Percentiles rank a stretch among this genome's conserved stretches.
Evolutionary conservation across 148 eudicot species (phyloP).

Genomic region (Vaccinium myrtillus): DNA sequence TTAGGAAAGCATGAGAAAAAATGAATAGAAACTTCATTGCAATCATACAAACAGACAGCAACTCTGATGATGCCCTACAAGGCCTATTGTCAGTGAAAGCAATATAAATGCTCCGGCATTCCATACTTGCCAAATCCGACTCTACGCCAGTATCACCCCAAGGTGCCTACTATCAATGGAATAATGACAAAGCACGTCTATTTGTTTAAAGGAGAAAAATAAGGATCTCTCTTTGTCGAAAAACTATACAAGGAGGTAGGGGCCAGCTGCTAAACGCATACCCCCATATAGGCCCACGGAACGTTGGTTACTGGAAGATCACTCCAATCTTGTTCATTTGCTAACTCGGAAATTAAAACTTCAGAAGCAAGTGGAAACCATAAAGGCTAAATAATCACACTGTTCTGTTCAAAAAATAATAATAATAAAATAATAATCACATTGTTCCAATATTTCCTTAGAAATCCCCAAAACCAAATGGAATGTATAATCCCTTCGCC

Average conservation of each 20-base stretch:
- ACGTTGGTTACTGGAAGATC: background rate
- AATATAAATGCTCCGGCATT: background rate
- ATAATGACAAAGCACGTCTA: background rate
- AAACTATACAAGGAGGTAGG: background rate
- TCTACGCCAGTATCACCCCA: background rate
- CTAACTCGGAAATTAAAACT: background rate
- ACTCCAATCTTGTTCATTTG: background rate
- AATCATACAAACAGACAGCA: background rate
- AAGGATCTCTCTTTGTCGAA: background rate
- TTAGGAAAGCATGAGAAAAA: background rate
- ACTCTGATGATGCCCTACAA: background rate
- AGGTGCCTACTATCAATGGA: background rate
- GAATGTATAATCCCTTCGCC: background rate
- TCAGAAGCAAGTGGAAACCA: background rate
- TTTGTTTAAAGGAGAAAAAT: background rate
- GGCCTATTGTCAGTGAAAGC: background rate
- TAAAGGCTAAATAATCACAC: background rate
- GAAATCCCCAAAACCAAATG: background rate
- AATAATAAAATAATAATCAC: background rate
- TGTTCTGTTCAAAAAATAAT: background rate
- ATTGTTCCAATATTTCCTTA: slow-evolving; percentile 1
- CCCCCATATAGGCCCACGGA: slow-evolving; percentile 2
- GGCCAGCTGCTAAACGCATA: background rate
- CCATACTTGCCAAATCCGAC: background rate
- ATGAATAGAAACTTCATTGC: background rate